Conservation (phyloP, 2,329 filamentous ascomycete species). For the Podosphaera aphanis region DNA sequence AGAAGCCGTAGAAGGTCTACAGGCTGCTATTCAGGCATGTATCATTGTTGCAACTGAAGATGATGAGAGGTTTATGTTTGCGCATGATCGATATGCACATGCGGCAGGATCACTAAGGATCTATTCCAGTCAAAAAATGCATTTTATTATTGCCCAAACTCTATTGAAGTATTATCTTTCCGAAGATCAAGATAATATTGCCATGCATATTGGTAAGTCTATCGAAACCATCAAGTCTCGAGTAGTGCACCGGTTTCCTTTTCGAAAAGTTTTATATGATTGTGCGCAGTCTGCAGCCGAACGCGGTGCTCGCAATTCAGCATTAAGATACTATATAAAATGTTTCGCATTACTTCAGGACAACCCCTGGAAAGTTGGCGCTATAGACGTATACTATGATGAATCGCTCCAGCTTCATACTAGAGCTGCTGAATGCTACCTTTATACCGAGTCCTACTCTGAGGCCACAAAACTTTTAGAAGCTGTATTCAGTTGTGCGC, state of each 20-base stretch:
- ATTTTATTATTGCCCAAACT: conserved; percentile 67
- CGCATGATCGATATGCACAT: conserved; percentile 67
- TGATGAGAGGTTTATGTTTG: conserved; percentile 72
- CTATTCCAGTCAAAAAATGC: conserved; percentile 54
- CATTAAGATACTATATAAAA: conserved; percentile 57
- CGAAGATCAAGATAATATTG: conserved; percentile 40
- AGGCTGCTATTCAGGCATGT: conserved; percentile 56
- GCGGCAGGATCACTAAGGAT: conserved; percentile 48
- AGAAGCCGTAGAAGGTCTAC: conserved; percentile 56
- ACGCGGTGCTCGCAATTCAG: conserved; percentile 60
- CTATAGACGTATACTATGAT: conserved; percentile 55
- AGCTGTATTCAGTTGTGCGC: conserved; percentile 46
- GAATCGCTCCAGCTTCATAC: conserved; percentile 66
- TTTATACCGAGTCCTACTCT: conserved; percentile 50
- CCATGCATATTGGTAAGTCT: conserved; percentile 60
- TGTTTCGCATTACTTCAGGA: conserved; percentile 61
- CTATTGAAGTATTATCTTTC: conserved; percentile 47
- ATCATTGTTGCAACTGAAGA: conserved; percentile 61
- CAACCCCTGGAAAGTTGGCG: conserved; percentile 48
- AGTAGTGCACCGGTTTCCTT: conserved; percentile 36
- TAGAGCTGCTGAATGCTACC: conserved; percentile 59
- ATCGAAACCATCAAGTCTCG: conserved; percentile 48
- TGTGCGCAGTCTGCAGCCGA: conserved; percentile 60
- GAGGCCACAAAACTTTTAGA: conserved; percentile 45
- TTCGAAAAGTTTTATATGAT: conserved; percentile 47